Evolutionary conservation across 495 filamentous ascomycete genomes (phyloP), one percentile per base, ranked within the genome.

Genomic region (Neurospora sp.): DNA sequence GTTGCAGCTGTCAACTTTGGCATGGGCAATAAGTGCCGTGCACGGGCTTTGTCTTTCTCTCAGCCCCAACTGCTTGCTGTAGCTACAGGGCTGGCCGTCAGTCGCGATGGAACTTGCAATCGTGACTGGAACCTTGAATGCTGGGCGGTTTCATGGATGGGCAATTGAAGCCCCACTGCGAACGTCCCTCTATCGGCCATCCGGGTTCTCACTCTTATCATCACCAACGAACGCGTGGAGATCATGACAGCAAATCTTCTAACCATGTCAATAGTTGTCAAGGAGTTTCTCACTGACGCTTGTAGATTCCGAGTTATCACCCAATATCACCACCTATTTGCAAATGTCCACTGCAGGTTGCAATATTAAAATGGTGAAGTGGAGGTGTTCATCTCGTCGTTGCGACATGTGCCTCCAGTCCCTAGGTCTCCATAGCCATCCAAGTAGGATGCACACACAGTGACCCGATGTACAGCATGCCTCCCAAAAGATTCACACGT

Each of bases 1-100:
- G 76, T 70, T 68, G 20, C 71, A 77, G 76, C 76, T 77, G n/a
- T 22, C 70, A 69, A 39, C 8, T 45, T 48, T 61, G 53, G 53
- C 69, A 65, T 44, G 35, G 5, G 6, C 41, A 48, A 17, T 31
- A 12, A 53, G 40, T 22, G 42, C 27, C 27, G 27, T 69, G 68
- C 40, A 40, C 40, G 20, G 53, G 1, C 68, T 48, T 22, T 61
- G 68, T 68, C n/a, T 3, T 8, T n/a, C 65, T 40, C 48, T 35
- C 8, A 22, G n/a, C 17, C 59, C 59, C n/a, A 16, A 69, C n/a
- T 37, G 71, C 70, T 40, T 70, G 53, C 10, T 61, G 27, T 16
- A 61, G 53, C 40, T 27, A 48, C 39, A 37, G 17, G 38, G 16
- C 65, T 39, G 53, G 48, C 48, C 8, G 17, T 69, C 37, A 35